Evolutionary conservation across 805 yeast species (phyloP), one percentile per base, ranked within the genome.

Genomic region (Barnettozyma pratensis): DNA sequence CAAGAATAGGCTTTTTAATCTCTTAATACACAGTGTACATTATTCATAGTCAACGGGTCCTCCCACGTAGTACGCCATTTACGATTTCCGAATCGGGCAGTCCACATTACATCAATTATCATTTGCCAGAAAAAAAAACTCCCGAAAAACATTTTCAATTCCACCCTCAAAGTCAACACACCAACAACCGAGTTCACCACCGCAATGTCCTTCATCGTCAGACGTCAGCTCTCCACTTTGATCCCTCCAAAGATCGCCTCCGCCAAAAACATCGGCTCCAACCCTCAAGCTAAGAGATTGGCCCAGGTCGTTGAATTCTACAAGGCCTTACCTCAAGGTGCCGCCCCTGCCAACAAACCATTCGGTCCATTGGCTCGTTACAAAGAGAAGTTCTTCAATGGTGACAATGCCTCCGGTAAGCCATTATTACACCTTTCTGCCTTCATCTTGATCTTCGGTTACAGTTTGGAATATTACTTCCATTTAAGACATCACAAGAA

Each of bases 201-300:
- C 35, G 37, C 31, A 45, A 88, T 87, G 95, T 86, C 94, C 65
- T 86, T 83, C 76, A 77, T 90, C 72, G 77, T 83, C 66, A 91
- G 87, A 84, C 91, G 99, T 76, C 85, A 85, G 63, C 80, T 92
- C 71, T 90, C 98, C 58, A 86, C 97, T 65, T 79, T 92, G 76
- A 91, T 92, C 67, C 99, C 99, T 62, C 99, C 99, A 70, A 92
- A 92, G 92, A 84, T 92, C 67, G 97, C 97, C 49, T 90, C 97
- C 54, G 94, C 96, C 42, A 80, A 84, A 85, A 91, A 89, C 85
- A 77, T 94, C 59, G 96, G 96, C 52, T 80, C 96, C 53, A 89
- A 90, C 75, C 97, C 97, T 65, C 86, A 92, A 63, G 98, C 98
- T 62, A 88, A 89, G 80, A 88, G 96, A 76, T 88, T 94, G 85